Evolutionary conservation across 148 eudicot species (phyloP).

Genomic region (Vaccinium myrtillus): DNA sequence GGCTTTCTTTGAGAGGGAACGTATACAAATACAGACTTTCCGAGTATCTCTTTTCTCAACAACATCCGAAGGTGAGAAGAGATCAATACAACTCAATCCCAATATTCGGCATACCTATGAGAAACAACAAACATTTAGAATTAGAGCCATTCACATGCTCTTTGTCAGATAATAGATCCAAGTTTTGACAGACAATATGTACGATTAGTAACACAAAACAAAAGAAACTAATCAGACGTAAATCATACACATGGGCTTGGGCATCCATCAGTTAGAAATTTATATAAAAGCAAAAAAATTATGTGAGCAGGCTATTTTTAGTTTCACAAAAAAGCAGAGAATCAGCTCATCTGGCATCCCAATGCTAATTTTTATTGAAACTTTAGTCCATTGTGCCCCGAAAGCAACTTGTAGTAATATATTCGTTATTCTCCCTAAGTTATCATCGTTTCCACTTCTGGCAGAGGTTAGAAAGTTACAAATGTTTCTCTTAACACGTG

Average conservation of each 20-base stretch:
- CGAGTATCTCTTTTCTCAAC: slow-evolving; percentile 73
- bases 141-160: background rate
- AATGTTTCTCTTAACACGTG: background rate
- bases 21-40: slow-evolving; percentile 82
- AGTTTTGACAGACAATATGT: background rate
- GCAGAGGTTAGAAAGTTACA: background rate
- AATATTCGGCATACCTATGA: slow-evolving; percentile 66
- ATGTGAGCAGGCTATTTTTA: background rate
- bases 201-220: background rate
- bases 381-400: background rate
- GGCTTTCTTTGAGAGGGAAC: slow-evolving; percentile 68
- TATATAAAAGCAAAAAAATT: background rate
- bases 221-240: background rate
- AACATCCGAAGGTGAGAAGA: slow-evolving; percentile 82
- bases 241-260: background rate
- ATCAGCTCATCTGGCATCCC: background rate
- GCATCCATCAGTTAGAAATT: background rate
- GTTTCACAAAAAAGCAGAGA: background rate
- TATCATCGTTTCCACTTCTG: background rate
- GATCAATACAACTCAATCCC: slow-evolving; percentile 75
- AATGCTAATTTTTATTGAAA: background rate
- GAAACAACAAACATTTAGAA: background rate
- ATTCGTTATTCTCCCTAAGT: background rate
- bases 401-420: background rate
- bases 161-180: background rate